Base-by-base conservation (phyloP, 805 yeast species). In the Barnettozyma populi region DNA sequence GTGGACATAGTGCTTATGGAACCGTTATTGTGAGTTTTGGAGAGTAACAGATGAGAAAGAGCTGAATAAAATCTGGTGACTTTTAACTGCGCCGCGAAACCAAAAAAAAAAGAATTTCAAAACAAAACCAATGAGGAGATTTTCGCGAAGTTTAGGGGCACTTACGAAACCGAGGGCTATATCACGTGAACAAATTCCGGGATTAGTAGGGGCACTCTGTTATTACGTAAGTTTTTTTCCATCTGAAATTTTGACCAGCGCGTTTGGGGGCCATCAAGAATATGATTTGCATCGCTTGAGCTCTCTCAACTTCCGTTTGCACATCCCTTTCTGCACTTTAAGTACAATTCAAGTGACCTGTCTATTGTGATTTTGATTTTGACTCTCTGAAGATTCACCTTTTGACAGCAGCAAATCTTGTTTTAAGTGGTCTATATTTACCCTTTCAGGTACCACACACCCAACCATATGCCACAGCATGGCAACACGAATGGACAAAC, bases 1-100 rank as follows among this genome's bases (percentile, higher is more conserved):
- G 75, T 67, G 13, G 60, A 41, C 61, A 57, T 57, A n/a, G 16
- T 25, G 25, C 11, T 38, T 19, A 19, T 19, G 9, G 24, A n/a
- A 18, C 21, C 21, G 7, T 35, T 35, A 14, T 9, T 19, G 7
- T 10, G 10, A 35, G 37, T 23, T 23, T 23, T 5, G 8, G 25
- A 23, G 25, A 35, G 37, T 16, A 14, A 35, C 14, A 35, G 21
- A 35, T 19, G 19, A 16, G 21, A 35, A 32, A n/a, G 36, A 29
- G 16, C 32, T 16, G 13, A 35, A 35, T 7, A 35, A 32, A 35
- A 35, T 35, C 37, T 35, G 6, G 5, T 29, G 32, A 29, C 13
- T 29, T 14, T 14, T 25, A 25, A 25, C 29, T 25, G 13, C 13
- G 29, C 29, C 29, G 29, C 29, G 29, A 25, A 7, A n/a, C n/a